Evolutionary conservation across 78 protist genomes (phyloP).

Genomic region (Creolimax fragrantissima): DNA sequence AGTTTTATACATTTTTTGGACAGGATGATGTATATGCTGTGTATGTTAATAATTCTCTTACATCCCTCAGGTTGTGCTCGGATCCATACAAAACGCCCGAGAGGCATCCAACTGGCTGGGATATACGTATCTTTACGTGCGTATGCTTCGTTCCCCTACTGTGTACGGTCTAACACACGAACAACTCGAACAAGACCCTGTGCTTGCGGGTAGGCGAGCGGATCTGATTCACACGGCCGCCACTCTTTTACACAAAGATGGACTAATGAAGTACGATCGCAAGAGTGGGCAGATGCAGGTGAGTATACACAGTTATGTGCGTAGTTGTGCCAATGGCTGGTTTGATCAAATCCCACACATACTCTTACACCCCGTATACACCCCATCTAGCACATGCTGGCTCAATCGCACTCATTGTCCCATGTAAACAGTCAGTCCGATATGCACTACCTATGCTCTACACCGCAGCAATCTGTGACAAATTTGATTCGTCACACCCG

Average conservation of each 20-base stretch:
- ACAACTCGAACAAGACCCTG: constrained; percentile 36
- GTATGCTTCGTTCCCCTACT: constrained; percentile 89
- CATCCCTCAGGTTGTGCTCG: neutral
- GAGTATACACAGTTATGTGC: neutral
- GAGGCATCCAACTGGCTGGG: constrained; percentile 94
- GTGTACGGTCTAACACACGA: constrained; percentile 74
- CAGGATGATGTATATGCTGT: too few species aligned
- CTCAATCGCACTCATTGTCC: neutral
- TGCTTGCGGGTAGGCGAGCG: neutral
- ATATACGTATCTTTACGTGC: constrained; percentile 90
- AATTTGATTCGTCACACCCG: too few species aligned
- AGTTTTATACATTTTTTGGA: too few species aligned
- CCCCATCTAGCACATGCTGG: neutral
- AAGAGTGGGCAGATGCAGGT: constrained; percentile 62
- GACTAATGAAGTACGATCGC: constrained; percentile 80
- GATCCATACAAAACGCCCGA: constrained; percentile 51
- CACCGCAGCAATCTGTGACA: too few species aligned
- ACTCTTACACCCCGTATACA: neutral
- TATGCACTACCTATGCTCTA: too few species aligned
- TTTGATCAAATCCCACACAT: neutral
- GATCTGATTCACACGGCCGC: constrained; percentile 93
- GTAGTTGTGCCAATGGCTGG: neutral
- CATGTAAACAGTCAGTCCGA: too few species aligned
- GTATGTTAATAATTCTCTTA: constrained; percentile 57
- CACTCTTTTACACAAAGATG: constrained; percentile 60